Conservation (phyloP, 2,329 filamentous ascomycete genomes). For the Tolypocladium endophyticum region DNA sequence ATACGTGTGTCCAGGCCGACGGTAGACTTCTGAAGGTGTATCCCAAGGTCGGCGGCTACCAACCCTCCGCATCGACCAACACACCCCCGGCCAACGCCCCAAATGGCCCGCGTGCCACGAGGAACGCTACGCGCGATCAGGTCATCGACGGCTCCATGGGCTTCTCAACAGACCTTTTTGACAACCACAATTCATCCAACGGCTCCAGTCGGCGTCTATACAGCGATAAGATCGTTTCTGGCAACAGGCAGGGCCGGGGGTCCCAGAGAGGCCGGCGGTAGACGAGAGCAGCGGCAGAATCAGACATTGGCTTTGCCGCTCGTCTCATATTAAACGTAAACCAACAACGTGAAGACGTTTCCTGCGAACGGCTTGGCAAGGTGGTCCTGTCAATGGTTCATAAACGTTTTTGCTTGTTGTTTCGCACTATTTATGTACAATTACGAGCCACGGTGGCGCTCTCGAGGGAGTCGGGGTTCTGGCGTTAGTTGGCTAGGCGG, state of each 20-base stretch:
- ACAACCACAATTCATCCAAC: conserved; percentile 12
- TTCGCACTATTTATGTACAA: background rate
- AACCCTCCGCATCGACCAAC: conserved; percentile 14
- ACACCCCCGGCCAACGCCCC: conserved; percentile 19
- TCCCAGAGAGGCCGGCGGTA: conserved; percentile 9
- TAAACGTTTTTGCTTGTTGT: background rate
- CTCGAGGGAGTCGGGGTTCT: background rate
- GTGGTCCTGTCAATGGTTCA: background rate
- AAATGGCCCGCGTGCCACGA: conserved; percentile 17
- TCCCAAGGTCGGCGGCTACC: conserved; percentile 44
- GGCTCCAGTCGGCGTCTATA: conserved; percentile 35
- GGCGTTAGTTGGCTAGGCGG: background rate
- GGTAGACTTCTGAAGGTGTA: conserved; percentile 65
- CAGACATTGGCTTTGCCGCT: too few species aligned
- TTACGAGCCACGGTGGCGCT: background rate
- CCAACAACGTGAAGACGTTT: background rate
- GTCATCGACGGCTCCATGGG: conserved; percentile 44
- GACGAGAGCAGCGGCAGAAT: background rate
- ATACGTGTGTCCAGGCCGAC: conserved; percentile 45
- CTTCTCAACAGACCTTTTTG: conserved; percentile 41
- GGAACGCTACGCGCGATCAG: conserved; percentile 19
- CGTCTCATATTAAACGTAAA: background rate
- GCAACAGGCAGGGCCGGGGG: conserved; percentile 15
- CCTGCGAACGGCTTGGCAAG: background rate
- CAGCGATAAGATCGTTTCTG: conserved; percentile 34